Evolutionary conservation across 768 basidiomycete genomes (phyloP).

Genomic region (Pleurotus pulmonarius): DNA sequence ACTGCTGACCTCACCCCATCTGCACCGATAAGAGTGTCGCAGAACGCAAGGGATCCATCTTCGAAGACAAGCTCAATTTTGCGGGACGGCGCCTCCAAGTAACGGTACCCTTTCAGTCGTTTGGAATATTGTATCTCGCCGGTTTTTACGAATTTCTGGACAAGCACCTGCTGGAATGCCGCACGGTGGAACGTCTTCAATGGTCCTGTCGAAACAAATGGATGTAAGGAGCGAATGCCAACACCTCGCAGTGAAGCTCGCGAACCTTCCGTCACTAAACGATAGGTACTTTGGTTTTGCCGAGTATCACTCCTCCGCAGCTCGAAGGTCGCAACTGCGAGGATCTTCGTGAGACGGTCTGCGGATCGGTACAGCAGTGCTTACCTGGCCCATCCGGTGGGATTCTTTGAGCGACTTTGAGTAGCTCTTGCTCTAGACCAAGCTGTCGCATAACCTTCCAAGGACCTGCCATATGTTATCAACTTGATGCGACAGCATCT

Average conservation of each 20-base stretch:
- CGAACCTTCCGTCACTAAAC: slow-evolving; percentile 55
- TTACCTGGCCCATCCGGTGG: slow-evolving; percentile 35
- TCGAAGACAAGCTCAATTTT: slow-evolving; percentile 51
- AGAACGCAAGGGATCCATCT: slow-evolving; percentile 56
- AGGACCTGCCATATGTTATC: slow-evolving; percentile 27
- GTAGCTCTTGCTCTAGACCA: slow-evolving; percentile 42
- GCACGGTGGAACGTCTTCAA: slow-evolving; percentile 59
- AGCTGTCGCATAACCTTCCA: slow-evolving; percentile 46
- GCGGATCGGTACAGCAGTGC: background rate
- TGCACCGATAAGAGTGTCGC: slow-evolving; percentile 69
- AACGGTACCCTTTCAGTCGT: slow-evolving; percentile 55
- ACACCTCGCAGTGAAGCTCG: background rate
- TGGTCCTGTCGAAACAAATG: slow-evolving; percentile 6
- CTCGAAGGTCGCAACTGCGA: slow-evolving; percentile 44
- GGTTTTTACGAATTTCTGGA: slow-evolving; percentile 42
- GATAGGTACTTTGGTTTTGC: slow-evolving; percentile 49
- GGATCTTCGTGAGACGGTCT: slow-evolving; percentile 1
- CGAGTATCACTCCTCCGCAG: slow-evolving; percentile 57
- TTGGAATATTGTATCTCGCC: slow-evolving; percentile 51
- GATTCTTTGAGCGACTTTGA: slow-evolving; percentile 32
- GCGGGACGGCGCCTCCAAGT: slow-evolving; percentile 38
- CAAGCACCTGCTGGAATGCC: slow-evolving; percentile 60
- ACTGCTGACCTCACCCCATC: slow-evolving; percentile 64
- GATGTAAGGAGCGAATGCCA: background rate
- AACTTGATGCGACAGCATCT: background rate